A percentile compares a stretch with the other conserved stretches of the same genome.
Evolutionary conservation across 1,139 yeast genomes (phyloP).

Genomic region (Hanseniaspora uvarum): DNA sequence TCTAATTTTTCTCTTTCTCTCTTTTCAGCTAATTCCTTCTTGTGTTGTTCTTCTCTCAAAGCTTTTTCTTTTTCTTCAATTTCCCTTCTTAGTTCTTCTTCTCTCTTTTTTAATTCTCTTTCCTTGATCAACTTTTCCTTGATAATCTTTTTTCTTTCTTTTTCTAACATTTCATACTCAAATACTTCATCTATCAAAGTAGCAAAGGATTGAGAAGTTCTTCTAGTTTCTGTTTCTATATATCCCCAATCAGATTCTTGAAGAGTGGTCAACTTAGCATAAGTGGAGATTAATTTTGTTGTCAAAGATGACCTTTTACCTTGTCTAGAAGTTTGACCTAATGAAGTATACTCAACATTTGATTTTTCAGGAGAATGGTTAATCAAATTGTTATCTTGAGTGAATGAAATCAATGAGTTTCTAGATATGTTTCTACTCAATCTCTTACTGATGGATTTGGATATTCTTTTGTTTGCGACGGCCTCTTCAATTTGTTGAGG

Average conservation of each 20-base stretch:
- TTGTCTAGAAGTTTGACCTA: conserved; percentile 3
- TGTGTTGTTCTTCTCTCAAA: conserved; percentile 18
- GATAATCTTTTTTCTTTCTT: conserved; percentile 43
- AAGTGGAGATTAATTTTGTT: conserved; percentile 55
- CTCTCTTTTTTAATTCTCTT: conserved; percentile 41
- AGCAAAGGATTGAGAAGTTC: conserved; percentile 71
- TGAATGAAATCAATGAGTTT: conserved; percentile 14
- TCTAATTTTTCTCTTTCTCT: conserved; percentile 19
- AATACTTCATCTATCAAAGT: conserved; percentile 65
- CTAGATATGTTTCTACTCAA: conserved; percentile 29
- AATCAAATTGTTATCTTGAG: not conserved
- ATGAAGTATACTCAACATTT: not conserved
- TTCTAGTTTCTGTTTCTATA: conserved; percentile 60
- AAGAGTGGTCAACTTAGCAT: conserved; percentile 52
- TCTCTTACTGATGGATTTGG: conserved; percentile 21
- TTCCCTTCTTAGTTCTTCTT: conserved; percentile 32
- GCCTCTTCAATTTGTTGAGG: conserved; percentile 11
- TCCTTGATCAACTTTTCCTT: conserved; percentile 36
- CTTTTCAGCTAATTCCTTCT: conserved; percentile 22
- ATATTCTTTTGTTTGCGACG: conserved; percentile 13
- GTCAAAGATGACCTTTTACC: conserved; percentile 55
- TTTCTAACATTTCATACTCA: conserved; percentile 53
- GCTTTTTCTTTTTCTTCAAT: conserved; percentile 21
- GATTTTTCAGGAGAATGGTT: conserved; percentile 3
- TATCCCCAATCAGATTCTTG: conserved; percentile 57